Conservation (phyloP, 2,329 filamentous ascomycete genomes). For the Exophiala dermatitidis region DNA sequence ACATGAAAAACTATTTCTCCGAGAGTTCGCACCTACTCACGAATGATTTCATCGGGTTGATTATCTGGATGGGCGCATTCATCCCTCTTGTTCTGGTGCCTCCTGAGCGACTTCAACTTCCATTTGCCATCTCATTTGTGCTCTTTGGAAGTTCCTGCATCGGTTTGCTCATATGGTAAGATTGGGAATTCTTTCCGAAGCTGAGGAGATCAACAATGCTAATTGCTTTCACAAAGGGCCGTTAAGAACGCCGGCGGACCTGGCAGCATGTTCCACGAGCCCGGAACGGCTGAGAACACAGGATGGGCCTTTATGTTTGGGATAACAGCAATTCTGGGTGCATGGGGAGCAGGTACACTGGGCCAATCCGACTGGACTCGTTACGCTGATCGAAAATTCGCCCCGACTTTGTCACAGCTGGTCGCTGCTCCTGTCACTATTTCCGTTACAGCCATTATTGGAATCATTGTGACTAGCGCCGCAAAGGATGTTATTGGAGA, state of each 20-base stretch:
- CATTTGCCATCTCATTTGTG: constrained; percentile 26
- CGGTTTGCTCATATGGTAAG: constrained; percentile 23
- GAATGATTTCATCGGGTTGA: constrained; percentile 28
- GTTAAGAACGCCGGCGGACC: constrained; percentile 23
- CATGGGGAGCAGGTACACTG: constrained; percentile 27
- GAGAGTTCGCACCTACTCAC: constrained; percentile 26
- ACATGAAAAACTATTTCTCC: constrained; percentile 28
- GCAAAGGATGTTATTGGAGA: constrained; percentile 27
- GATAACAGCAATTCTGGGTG: constrained; percentile 27
- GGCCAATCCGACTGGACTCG: constrained; percentile 29
- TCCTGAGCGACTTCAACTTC: constrained; percentile 26
- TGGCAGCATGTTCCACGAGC: constrained; percentile 23
- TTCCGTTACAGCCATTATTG: constrained; percentile 33
- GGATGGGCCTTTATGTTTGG: constrained; percentile 28
- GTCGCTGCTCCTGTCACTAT: constrained; percentile 34
- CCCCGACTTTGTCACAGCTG: constrained; percentile 27
- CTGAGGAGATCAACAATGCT: neutral
- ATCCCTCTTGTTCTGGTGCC: constrained; percentile 24
- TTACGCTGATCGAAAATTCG: constrained; percentile 27
- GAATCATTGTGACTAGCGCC: constrained; percentile 35
- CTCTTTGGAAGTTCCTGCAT: constrained; percentile 24
- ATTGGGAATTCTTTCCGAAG: neutral
- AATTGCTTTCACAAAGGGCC: constrained; percentile 8
- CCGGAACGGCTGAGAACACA: constrained; percentile 13
- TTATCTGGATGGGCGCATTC: constrained; percentile 27